A percentile compares a stretch with the other conserved stretches of the same genome.
Conservation (phyloP, 2,329 filamentous ascomycete species). For the Colletotrichum tamarilloi region DNA sequence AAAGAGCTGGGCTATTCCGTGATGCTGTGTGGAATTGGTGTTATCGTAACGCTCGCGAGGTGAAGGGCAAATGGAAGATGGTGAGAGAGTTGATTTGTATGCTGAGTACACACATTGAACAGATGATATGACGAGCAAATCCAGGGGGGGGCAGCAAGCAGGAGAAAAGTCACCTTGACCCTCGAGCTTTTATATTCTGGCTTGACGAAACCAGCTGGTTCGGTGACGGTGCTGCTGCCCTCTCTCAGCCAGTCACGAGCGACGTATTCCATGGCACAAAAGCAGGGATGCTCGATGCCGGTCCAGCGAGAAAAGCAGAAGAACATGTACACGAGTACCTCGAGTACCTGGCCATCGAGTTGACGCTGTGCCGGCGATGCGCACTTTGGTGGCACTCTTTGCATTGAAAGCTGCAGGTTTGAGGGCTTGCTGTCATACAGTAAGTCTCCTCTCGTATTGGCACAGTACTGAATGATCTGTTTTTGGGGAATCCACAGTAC, state of each 20-base stretch:
- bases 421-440: constrained; percentile 22
- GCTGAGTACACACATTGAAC: constrained; percentile 33
- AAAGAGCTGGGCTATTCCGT: background rate
- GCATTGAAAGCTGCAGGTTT: background rate
- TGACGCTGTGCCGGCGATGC: background rate
- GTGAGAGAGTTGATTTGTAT: constrained; percentile 3
- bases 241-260: constrained; percentile 34
- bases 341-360: constrained; percentile 3
- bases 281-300: constrained; percentile 34
- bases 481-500: constrained; percentile 21
- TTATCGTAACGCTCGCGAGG: constrained; percentile 26
- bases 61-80: constrained; percentile 9
- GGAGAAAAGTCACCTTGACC: constrained; percentile 21
- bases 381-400: background rate
- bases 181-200: constrained; percentile 33
- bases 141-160: background rate
- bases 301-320: constrained; percentile 16
- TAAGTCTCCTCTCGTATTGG: background rate
- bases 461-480: constrained; percentile 7
- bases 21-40: constrained; percentile 3
- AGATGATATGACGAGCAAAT: constrained; percentile 17
- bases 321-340: constrained; percentile 11
- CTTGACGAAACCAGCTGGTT: constrained; percentile 35
- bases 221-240: constrained; percentile 30
- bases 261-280: constrained; percentile 23